Percentiles rank a stretch among this genome's conserved stretches.
These are phyloP conservation scores for Aspergillus avenaceus DNA, from an alignment of 495 filamentous ascomycete species.

Conservation along the genomic window DNA sequence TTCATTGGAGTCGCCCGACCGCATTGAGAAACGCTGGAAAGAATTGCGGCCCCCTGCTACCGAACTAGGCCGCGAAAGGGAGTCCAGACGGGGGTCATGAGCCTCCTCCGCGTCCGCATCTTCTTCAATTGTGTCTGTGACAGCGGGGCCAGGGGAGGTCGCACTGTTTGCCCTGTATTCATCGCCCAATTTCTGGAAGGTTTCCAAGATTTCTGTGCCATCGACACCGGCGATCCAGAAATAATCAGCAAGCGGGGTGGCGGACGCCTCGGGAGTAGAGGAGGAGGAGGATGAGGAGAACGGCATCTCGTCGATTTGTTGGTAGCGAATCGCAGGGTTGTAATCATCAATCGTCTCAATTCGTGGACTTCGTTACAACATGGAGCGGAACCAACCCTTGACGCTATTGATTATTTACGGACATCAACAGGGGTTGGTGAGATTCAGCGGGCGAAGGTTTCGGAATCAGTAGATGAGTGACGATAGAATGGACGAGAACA, in stretches of 20 bases:
- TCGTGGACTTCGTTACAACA: constrained; percentile 31
- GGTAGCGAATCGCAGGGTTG: constrained; percentile 16
- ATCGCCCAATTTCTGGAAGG: constrained; percentile 45
- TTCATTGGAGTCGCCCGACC: constrained; percentile 52
- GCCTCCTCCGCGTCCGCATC: constrained; percentile 62
- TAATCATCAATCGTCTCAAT: constrained; percentile 23
- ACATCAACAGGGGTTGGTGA: constrained; percentile 16
- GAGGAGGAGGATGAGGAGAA: constrained; percentile 24
- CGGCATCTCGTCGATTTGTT: constrained; percentile 18
- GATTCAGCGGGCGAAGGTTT: constrained; percentile 18
- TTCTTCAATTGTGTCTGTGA: constrained; percentile 80
- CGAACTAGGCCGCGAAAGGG: constrained; percentile 50
- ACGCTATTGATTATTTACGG: constrained; percentile 11
- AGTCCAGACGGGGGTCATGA: constrained; percentile 33
- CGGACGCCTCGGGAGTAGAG: constrained; percentile 40
- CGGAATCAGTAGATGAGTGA: constrained; percentile 7
- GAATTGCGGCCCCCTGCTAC: constrained; percentile 61
- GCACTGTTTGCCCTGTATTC: constrained; percentile 46
- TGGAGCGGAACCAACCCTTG: constrained; percentile 17
- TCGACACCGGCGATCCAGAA: constrained; percentile 98
- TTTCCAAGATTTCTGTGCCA: constrained; percentile 52
- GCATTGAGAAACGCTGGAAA: constrained; percentile 62
- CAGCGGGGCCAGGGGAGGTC: constrained; percentile 45
- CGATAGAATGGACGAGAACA: constrained; percentile 6
- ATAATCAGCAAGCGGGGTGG: constrained; percentile 89